phyloP scores from a whole-genome alignment of 805 yeast genomes.

The Teunomyces pallodes region DNA sequence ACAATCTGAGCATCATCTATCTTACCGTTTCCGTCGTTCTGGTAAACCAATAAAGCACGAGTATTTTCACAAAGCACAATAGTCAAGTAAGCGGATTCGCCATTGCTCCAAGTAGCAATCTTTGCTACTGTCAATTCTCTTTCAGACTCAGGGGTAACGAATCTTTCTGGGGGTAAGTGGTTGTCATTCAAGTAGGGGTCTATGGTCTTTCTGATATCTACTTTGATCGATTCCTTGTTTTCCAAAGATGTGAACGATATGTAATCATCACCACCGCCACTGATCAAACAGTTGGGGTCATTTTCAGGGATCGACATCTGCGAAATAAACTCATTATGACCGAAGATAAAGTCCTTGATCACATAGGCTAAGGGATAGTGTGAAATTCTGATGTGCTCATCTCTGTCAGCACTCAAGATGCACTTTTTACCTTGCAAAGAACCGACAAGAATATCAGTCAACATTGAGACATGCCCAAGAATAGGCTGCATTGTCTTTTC shows the following conservation, averaged over 20 bases:
- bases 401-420: conserved; percentile 84
- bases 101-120: conserved; percentile 29
- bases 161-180: conserved; percentile 65
- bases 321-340: conserved; percentile 82
- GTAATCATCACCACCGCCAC: conserved; percentile 90
- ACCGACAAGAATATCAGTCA: conserved; percentile 66
- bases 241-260: conserved; percentile 33
- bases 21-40: conserved; percentile 22
- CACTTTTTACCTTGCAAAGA: conserved; percentile 42
- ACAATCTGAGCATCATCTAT: conserved; percentile 31
- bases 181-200: conserved; percentile 46
- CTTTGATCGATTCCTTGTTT: conserved; percentile 32
- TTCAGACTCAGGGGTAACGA: conserved; percentile 49
- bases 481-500: conserved; percentile 58
- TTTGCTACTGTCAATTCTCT: conserved; percentile 55
- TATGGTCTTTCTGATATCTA: conserved; percentile 45
- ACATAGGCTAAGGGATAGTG: conserved; percentile 75
- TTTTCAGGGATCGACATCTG: conserved; percentile 55
- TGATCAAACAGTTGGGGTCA: conserved; percentile 52
- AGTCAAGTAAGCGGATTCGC: conserved; percentile 22
- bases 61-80: conserved; percentile 55
- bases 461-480: conserved; percentile 95
- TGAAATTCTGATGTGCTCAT: conserved; percentile 89
- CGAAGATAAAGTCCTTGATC: conserved; percentile 80
- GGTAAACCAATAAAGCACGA: conserved; percentile 40